Conservation (phyloP, 805 yeast genomes). For the Ogataea haglerorum region DNA sequence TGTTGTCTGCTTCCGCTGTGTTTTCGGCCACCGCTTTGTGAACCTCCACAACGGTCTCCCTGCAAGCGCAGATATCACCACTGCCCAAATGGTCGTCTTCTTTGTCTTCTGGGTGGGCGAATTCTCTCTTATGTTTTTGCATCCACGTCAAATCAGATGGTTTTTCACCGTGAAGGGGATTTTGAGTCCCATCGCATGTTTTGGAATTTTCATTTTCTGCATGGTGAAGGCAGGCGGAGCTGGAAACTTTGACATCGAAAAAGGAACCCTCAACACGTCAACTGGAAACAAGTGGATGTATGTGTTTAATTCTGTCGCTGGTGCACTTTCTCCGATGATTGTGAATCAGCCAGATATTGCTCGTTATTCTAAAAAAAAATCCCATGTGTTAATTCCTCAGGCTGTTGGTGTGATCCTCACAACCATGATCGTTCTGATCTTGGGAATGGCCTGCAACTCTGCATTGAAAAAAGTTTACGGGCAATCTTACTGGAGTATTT, state of each 20-base stretch:
- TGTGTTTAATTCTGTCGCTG: constrained; percentile 25
- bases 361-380: constrained; percentile 21
- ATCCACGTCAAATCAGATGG: constrained; percentile 19
- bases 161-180: constrained; percentile 21
- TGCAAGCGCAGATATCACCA: constrained; percentile 17
- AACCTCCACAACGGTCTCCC: constrained; percentile 21
- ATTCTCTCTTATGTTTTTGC: constrained; percentile 22
- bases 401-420: constrained; percentile 22
- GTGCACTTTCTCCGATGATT: constrained; percentile 28
- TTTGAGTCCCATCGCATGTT: constrained; percentile 19
- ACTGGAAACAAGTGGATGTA: constrained; percentile 20
- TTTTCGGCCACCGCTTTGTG: constrained; percentile 22
- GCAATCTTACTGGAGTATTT: constrained; percentile 29
- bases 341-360: constrained; percentile 30
- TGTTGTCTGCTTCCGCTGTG: constrained; percentile 28
- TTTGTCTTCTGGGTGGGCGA: constrained; percentile 23
- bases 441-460: constrained; percentile 21
- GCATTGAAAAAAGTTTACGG: constrained; percentile 21
- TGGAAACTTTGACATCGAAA: constrained; percentile 18
- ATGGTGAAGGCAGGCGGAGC: constrained; percentile 21
- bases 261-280: constrained; percentile 6
- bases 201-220: constrained; percentile 22
- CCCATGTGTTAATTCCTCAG: constrained; percentile 17
- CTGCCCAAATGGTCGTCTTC: constrained; percentile 19
- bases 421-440: constrained; percentile 11